A percentile compares a stretch with the other conserved stretches of the same genome.
phyloP scores from a whole-genome alignment of 1,139 yeast genomes.

The Lodderomyces oxycetoniae region DNA sequence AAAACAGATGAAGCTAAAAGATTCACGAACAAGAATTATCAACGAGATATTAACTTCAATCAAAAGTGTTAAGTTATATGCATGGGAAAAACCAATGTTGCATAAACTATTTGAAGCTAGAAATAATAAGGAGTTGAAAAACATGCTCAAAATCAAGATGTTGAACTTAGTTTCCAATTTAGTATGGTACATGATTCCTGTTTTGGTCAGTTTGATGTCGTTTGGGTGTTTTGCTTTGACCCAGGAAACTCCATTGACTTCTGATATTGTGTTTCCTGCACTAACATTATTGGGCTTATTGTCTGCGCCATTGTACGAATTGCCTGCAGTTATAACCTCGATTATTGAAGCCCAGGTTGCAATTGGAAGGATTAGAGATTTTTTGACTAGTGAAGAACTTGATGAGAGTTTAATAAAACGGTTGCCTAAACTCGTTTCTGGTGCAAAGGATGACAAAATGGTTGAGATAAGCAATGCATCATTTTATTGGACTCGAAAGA shows the following conservation, averaged over 20 bases:
- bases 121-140: conserved; percentile 27
- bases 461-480: conserved; percentile 16
- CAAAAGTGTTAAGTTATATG: conserved; percentile 31
- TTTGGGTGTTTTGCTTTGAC: conserved; percentile 20
- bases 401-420: conserved; percentile 17
- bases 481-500: conserved; percentile 15
- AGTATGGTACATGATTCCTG: conserved; percentile 32
- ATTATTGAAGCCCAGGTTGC: conserved; percentile 30
- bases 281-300: conserved; percentile 29
- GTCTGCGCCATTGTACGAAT: conserved; percentile 26
- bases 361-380: conserved; percentile 23
- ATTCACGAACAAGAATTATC: conserved; percentile 28
- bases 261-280: conserved; percentile 33
- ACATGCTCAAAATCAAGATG: conserved; percentile 22
- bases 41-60: conserved; percentile 32
- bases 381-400: conserved; percentile 25
- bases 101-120: conserved; percentile 25
- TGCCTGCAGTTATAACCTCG: conserved; percentile 25
- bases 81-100: conserved; percentile 35
- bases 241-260: conserved; percentile 22
- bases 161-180: conserved; percentile 23
- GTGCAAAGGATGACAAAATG: conserved; percentile 5
- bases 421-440: neutral
- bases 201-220: conserved; percentile 24
- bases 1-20: conserved; percentile 62